phyloP scores from a whole-genome alignment of 2,329 filamentous ascomycete genomes.

The Drechslera avenae region DNA sequence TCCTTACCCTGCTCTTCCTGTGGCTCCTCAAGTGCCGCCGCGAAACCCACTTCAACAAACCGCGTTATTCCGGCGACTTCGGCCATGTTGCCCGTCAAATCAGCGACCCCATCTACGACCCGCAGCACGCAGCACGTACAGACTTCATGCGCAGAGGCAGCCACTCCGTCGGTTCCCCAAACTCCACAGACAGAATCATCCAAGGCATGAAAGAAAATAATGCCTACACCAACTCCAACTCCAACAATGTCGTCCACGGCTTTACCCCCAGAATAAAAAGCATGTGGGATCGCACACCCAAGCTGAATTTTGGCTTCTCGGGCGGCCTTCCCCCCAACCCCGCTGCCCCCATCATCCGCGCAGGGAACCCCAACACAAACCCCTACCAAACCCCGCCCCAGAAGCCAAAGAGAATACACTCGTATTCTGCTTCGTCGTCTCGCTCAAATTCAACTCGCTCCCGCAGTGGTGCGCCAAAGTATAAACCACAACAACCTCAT shows the following conservation, averaged over 20 bases:
- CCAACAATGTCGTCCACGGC: constrained; percentile 19
- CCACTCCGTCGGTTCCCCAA: constrained; percentile 33
- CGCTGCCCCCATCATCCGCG: constrained; percentile 31
- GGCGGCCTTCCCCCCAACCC: constrained; percentile 27
- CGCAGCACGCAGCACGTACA: constrained; percentile 40
- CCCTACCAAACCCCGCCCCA: constrained; percentile 41
- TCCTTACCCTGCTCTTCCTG: constrained; percentile 37
- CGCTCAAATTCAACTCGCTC: constrained; percentile 23
- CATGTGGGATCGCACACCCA: constrained; percentile 45
- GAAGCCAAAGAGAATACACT: constrained; percentile 31
- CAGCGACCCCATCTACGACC: constrained; percentile 49
- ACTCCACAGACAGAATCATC: constrained; percentile 33
- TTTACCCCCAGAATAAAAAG: constrained; percentile 42
- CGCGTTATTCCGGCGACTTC: constrained; percentile 46
- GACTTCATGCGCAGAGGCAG: constrained; percentile 46
- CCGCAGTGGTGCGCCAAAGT: constrained; percentile 6
- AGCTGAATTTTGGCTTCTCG: constrained; percentile 37
- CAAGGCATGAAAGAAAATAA: constrained; percentile 26
- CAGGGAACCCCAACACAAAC: constrained; percentile 34
- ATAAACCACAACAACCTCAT: constrained; percentile 8
- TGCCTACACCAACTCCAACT: not conserved
- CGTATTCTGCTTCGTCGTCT: constrained; percentile 21
- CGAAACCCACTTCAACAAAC: constrained; percentile 30
- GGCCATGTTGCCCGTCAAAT: constrained; percentile 46
- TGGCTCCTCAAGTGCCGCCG: constrained; percentile 46